Evolutionary conservation across 2,329 filamentous ascomycete species (phyloP), one percentile per base, ranked within the genome.

Genomic region (Cryphonectria japonica): DNA sequence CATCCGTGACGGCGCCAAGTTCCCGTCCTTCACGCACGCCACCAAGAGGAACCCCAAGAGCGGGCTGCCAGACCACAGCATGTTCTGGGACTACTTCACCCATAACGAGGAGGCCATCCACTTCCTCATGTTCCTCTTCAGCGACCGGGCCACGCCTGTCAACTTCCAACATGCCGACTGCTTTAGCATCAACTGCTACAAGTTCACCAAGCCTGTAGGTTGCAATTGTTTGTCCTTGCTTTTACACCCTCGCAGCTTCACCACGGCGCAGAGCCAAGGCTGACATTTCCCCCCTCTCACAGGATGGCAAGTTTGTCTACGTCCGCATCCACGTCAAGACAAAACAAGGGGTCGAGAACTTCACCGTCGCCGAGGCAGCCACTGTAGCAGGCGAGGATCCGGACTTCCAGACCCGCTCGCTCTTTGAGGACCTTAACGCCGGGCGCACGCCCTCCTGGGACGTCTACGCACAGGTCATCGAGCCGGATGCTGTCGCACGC

Each of bases 391-490:
- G 70, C 16, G 34, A 64, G 57, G 63, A 73, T 43, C 87, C 88
- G 0, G 88, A 90, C 73, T 83, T 81, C 73, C 83, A 86, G 69
- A 82, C 82, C 9, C 75, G 83, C 71, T 83, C 88, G 73, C 78
- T 88, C 6, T 84, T 76, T 63, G 79, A 85, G 3, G 79, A 84
- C 0, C 87, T 87, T 70, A 80, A 82, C 43, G 73, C 74, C 3
- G 82, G 84, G 7, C 78, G 86, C 37, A 83, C 78, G 68, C 85
- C 85, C 0, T 79, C 78, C 3, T 88, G 87, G 87, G 85, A 83
- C 8, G 77, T 87, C 9, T 85, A 83, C 72, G 76, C 89, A 1
- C 87, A 90, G 77, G 81, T 86, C 54, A 88, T 89, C 81, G 80
- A 82, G 7, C 84, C 86, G 0, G 79, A 84, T 69, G 80, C 87